A percentile compares a stretch with the other conserved stretches of the same genome.
These are phyloP conservation scores for Medicago truncatula DNA, from an alignment of 306 rosid species.

Conservation along the genomic window MtrunA17r5.0-ANR NC_053046.1:18209501-18210000, in stretches of 20 bases:
- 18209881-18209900: slow-evolving; percentile 87
- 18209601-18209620: too few species aligned
- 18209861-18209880: slow-evolving; percentile 43
- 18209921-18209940: slow-evolving; percentile 14
- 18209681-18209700: not conserved
- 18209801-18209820: not conserved
- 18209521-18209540: too few species aligned
- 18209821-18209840: not conserved
- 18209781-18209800: slow-evolving; percentile 68
- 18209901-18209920: slow-evolving; percentile 65
- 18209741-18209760: slow-evolving; percentile 77
- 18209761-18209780: slow-evolving; percentile 83
- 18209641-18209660: too few species aligned
- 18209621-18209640: too few species aligned
- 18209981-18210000: slow-evolving; percentile 23
- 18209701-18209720: slow-evolving; percentile 17
- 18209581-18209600: too few species aligned
- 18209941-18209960: not conserved
- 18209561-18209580: too few species aligned
- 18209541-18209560: too few species aligned
- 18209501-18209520: too few species aligned
- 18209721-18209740: slow-evolving; percentile 52
- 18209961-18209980: not conserved
- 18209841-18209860: slow-evolving; percentile 26
- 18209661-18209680: not conserved